Evolutionary conservation across 2,329 filamentous ascomycete genomes (phyloP).

Genomic region (Colletotrichum phormii): DNA sequence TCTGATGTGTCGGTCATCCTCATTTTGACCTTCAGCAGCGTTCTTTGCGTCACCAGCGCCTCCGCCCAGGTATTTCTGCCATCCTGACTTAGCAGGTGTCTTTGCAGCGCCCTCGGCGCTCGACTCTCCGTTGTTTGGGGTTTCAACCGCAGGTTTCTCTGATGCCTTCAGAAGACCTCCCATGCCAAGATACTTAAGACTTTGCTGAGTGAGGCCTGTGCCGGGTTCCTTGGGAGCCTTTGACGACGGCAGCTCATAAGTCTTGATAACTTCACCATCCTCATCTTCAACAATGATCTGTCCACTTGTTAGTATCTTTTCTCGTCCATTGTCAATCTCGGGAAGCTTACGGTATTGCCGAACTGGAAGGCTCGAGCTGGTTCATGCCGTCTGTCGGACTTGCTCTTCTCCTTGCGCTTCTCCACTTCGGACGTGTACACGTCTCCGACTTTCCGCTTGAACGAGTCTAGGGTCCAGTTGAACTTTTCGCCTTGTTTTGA

Average conservation of each 20-base stretch:
- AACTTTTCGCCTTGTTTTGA: conserved; percentile 47
- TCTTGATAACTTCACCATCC: conserved; percentile 87
- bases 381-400: conserved; percentile 68
- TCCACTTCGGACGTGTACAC: conserved; percentile 71
- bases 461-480: conserved; percentile 54
- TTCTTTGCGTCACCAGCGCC: conserved; percentile 47
- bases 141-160: conserved; percentile 48
- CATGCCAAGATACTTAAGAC: conserved; percentile 67
- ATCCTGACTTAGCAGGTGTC: conserved; percentile 58
- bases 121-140: conserved; percentile 47
- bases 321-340: background rate
- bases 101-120: conserved; percentile 48
- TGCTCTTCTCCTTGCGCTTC: conserved; percentile 70
- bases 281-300: conserved; percentile 89
- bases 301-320: conserved; percentile 42
- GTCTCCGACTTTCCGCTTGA: conserved; percentile 63
- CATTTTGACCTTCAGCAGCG: conserved; percentile 58
- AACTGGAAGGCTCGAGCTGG: conserved; percentile 88
- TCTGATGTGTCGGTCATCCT: conserved; percentile 78
- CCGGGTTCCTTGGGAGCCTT: conserved; percentile 47
- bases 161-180: conserved; percentile 55
- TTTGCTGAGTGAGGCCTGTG: conserved; percentile 52
- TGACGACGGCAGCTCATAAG: conserved; percentile 77
- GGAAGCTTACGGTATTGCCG: conserved; percentile 74
- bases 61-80: conserved; percentile 61